Percentiles rank a stretch among this genome's conserved stretches.
phyloP scores from a whole-genome alignment of 2,329 filamentous ascomycete species.

The Aspergillus nomiae region DNA sequence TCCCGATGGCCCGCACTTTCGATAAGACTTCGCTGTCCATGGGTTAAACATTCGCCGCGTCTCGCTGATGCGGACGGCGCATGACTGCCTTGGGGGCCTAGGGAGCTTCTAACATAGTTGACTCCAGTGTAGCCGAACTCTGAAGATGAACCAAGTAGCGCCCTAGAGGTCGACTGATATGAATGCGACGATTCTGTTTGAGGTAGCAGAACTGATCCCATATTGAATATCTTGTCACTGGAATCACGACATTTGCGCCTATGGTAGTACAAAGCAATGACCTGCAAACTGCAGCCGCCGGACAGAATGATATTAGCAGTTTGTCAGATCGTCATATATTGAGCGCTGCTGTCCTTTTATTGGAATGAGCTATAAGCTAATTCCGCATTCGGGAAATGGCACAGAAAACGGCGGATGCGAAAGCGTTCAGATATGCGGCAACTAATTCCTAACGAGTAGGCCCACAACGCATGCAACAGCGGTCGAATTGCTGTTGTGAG shows the following conservation, averaged over 20 bases:
- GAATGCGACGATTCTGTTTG: slow-evolving; percentile 14
- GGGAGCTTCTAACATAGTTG: slow-evolving; percentile 1
- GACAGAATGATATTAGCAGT: neutral
- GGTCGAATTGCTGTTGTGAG: neutral
- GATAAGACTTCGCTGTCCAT: slow-evolving; percentile 8
- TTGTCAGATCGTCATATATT: neutral
- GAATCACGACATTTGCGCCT: slow-evolving; percentile 15
- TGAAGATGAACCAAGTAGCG: slow-evolving; percentile 1
- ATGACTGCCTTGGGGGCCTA: neutral
- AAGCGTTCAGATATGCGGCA: neutral
- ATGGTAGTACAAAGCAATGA: neutral
- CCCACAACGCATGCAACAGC: neutral
- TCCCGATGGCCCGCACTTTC: slow-evolving; percentile 11
- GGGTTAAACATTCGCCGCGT: neutral
- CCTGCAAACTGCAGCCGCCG: neutral
- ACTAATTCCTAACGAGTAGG: neutral
- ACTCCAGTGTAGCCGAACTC: slow-evolving; percentile 2
- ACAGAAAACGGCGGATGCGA: slow-evolving; percentile 1
- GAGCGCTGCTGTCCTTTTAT: neutral
- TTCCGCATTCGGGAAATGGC: slow-evolving; percentile 17
- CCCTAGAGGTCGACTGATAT: slow-evolving; percentile 5
- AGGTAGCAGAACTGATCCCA: slow-evolving; percentile 19
- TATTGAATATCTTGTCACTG: slow-evolving; percentile 13
- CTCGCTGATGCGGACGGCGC: slow-evolving; percentile 1
- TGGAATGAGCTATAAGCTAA: slow-evolving; percentile 4